Conservation (phyloP, 805 yeast genomes). For the Pichia phayaonensis region DNA sequence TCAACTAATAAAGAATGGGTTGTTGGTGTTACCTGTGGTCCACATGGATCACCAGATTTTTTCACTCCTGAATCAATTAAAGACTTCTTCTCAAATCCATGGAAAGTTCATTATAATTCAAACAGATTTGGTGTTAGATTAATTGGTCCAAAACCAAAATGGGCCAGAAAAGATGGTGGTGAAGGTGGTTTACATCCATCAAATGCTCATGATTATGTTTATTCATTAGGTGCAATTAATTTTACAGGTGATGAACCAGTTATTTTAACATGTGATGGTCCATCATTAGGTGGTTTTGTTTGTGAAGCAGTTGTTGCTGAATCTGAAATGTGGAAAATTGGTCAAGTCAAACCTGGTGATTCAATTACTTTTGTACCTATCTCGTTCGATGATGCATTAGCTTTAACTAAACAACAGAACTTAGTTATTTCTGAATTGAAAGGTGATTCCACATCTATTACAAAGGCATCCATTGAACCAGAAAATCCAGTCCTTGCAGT, state of each 20-base stretch:
- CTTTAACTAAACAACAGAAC: conserved; percentile 57
- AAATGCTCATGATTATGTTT: conserved; percentile 96
- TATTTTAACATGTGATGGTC: conserved; percentile 94
- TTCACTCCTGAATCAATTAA: conserved; percentile 68
- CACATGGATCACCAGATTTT: conserved; percentile 96
- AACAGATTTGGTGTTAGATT: conserved; percentile 94
- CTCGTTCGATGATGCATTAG: conserved; percentile 57
- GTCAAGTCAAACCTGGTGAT: conserved; percentile 96
- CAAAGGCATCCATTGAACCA: conserved; percentile 34
- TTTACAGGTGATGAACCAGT: conserved; percentile 99
- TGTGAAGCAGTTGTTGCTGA: conserved; percentile 94
- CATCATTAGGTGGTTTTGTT: conserved; percentile 94
- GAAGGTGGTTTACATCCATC: conserved; percentile 98
- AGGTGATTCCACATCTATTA: conserved; percentile 31
- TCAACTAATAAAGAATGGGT: conserved; percentile 52
- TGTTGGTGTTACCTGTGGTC: conserved; percentile 94
- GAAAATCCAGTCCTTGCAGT: conserved; percentile 66
- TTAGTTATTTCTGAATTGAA: conserved; percentile 36
- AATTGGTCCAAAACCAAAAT: conserved; percentile 90
- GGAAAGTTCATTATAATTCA: conserved; percentile 97
- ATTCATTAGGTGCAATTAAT: conserved; percentile 92
- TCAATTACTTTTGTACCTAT: conserved; percentile 73
- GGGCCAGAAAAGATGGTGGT: conserved; percentile 97
- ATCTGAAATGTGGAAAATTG: conserved; percentile 97
- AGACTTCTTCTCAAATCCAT: conserved; percentile 66